Conservation (phyloP, 2,329 filamentous ascomycete species). For the Biscogniauxia marginata region DNA sequence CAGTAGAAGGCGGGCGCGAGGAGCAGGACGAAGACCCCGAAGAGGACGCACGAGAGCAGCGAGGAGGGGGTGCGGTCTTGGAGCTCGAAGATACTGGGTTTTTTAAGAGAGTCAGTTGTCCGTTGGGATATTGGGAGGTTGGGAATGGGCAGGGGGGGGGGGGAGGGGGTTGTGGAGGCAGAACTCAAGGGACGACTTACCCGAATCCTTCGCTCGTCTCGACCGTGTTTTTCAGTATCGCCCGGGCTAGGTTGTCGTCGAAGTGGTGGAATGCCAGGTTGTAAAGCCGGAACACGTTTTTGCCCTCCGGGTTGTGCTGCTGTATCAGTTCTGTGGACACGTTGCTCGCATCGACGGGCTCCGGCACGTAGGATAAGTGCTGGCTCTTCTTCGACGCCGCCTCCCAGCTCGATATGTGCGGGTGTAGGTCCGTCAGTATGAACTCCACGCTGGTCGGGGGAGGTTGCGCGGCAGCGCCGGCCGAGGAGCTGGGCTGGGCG, state of each 20-base stretch:
- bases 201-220: constrained; percentile 65
- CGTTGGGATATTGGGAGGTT: not conserved
- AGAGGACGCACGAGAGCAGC: constrained; percentile 50
- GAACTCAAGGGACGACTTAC: constrained; percentile 31
- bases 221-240: constrained; percentile 63
- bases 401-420: constrained; percentile 61
- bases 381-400: constrained; percentile 49
- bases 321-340: constrained; percentile 52
- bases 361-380: constrained; percentile 57
- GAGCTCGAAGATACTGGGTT: constrained; percentile 71
- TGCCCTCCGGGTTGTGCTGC: constrained; percentile 33
- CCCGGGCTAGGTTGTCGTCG: constrained; percentile 57
- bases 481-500: constrained; percentile 4
- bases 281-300: constrained; percentile 65
- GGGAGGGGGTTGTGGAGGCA: not conserved
- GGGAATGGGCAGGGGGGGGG: not conserved
- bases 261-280: constrained; percentile 79
- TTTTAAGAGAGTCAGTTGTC: not conserved
- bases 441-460: constrained; percentile 46
- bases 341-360: constrained; percentile 63
- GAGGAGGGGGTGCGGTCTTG: constrained; percentile 61
- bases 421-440: constrained; percentile 65
- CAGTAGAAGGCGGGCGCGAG: constrained; percentile 54
- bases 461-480: constrained; percentile 15
- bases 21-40: constrained; percentile 52